These are phyloP conservation scores for Xylaria sp. DNA, from an alignment of 2,329 filamentous ascomycete species.

Conservation along the genomic window DNA sequence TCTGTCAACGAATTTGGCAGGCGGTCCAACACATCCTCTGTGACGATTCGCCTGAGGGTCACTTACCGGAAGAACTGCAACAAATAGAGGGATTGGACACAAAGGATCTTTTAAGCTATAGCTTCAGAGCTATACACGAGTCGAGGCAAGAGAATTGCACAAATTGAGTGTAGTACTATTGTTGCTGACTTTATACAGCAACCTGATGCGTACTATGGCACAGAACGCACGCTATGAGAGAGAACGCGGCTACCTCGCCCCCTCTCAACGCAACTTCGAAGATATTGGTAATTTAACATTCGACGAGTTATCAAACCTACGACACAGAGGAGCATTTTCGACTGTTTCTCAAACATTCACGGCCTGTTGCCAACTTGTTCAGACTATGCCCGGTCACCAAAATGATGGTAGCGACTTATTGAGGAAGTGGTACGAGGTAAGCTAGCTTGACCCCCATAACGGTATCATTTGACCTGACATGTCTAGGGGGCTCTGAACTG, in stretches of 20 bases:
- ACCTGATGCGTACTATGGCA: conserved; percentile 70
- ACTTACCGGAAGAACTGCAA: conserved; percentile 77
- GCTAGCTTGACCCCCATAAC: conserved; percentile 22
- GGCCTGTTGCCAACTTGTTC: conserved; percentile 72
- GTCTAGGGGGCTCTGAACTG: conserved; percentile 66
- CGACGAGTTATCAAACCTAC: conserved; percentile 78
- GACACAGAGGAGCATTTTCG: conserved; percentile 91
- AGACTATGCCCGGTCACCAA: conserved; percentile 48
- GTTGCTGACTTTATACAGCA: conserved; percentile 55
- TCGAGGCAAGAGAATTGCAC: conserved; percentile 67
- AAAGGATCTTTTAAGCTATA: conserved; percentile 92
- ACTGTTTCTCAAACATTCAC: conserved; percentile 90
- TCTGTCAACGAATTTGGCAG: conserved; percentile 75
- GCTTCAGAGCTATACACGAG: conserved; percentile 93
- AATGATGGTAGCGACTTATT: conserved; percentile 55
- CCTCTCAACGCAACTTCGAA: conserved; percentile 61
- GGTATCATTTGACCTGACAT: conserved; percentile 24
- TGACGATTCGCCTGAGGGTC: conserved; percentile 92
- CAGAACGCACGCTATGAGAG: conserved; percentile 57
- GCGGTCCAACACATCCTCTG: conserved; percentile 81
- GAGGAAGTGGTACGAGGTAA: conserved; percentile 72
- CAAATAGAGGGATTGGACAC: conserved; percentile 75
- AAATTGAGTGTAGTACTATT: not conserved
- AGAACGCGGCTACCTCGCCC: conserved; percentile 51
- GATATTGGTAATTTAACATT: conserved; percentile 77